Evolutionary conservation across 805 yeast species (phyloP), one percentile per base, ranked within the genome.

Genomic region (Vanderwaltozyma yarrowii): DNA sequence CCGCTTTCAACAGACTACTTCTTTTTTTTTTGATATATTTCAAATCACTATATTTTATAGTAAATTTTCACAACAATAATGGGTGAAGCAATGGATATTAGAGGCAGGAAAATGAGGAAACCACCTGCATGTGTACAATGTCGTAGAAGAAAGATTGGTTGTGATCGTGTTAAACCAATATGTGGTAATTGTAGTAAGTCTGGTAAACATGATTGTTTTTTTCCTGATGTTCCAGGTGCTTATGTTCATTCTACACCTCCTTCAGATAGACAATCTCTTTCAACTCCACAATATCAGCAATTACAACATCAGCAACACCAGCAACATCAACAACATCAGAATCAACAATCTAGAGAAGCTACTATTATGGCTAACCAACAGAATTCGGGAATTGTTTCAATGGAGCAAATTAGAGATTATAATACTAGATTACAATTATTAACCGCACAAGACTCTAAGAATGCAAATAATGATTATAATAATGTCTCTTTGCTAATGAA

Each of bases 111-210:
- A 25, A 33, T 38, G 41, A 45, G 39, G 31, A 38, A 38, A 26
- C 41, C 41, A 19, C 41, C 41, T 18, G 41, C 41, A 1, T 69
- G 73, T 39, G 32, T 52, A 6, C 54, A 53, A 36, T 70, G 76
- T 45, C 57, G 69, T 35, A 56, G 52, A 42, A 57, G 66, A 45
- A 71, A 69, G 58, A 71, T 70, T 50, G 70, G 70, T 39, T 71
- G 76, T 51, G 74, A 71, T 50, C 71, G 71, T 46, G 48, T 45
- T 8, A 63, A 60, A 39, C 76, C 76, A 1, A 53, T 60, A 3
- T 71, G 76, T 47, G 65, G 70, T 1, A 49, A 61, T n/a, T 71
- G 76, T 42, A 33, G 32, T 8, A 51, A 49, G 17, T 38, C 41
- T 24, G 33, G 37, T 10, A 32, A 32, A 15, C 14, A 33, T 18